Base-by-base conservation (phyloP, 2,329 filamentous ascomycete species). In the Allantophomopsis cytisporea region DNA sequence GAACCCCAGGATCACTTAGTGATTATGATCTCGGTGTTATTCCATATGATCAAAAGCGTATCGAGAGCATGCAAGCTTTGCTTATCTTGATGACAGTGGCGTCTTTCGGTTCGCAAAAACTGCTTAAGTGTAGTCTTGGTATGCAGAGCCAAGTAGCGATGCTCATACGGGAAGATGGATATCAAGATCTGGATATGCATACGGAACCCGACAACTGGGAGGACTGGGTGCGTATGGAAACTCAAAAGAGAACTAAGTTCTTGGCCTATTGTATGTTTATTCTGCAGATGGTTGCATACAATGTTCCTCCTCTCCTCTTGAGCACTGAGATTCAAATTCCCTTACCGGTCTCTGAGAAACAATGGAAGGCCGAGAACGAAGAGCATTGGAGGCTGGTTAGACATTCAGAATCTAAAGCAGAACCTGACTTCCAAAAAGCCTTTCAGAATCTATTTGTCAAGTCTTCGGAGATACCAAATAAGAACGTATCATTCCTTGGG, bases 31-130 rank as follows among this genome's bases (percentile, higher is more conserved):
- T 28, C 23, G 23, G 11, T 12, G 23, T 8, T 10, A 28, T 28
- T 28, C 23, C 31, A 34, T 15, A 39, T 39, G n/a, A 38, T 30
- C 18, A 40, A 43, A 28, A 20, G 23, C n/a, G 43, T 36, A 10
- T 81, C 35, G 76, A 81, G 51, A 81, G 75, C 0, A 78, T 79
- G 2, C 76, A 81, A 48, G 70, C 76, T 3, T 62, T 81, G 2
- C 56, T 81, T 0, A 54, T 81, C 1, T 63, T 78, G 4, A 76
- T 76, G 45, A 69, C 71, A 0, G 65, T 76, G 7, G 73, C 73
- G 0, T 63, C 76, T 5, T 78, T 73, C 73, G 72, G 71, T 2
- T 69, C 70, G 21, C 75, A 74, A 43, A 68, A 69, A 1, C 74
- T 77, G 31, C 56, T 77, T 4, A 68, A 73, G 40, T 73, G 78